Evolutionary conservation across 2,329 filamentous ascomycete species (phyloP).

Genomic region (Beauveria australis): DNA sequence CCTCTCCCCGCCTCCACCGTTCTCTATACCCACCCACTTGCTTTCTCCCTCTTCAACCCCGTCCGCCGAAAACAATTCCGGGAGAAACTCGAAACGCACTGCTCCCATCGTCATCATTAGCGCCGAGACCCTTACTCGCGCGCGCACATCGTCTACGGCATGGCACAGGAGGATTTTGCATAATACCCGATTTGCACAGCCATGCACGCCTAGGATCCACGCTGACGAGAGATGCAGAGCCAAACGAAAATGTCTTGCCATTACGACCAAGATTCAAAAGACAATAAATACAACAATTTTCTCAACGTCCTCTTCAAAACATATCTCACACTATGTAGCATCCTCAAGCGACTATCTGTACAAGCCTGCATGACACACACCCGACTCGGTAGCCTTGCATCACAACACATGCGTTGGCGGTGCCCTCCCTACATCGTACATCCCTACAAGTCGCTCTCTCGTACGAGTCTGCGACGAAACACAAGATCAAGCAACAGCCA

Average conservation of each 20-base stretch:
- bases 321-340: no score
- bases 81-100: background rate
- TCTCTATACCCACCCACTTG: no score
- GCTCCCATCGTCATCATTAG: background rate
- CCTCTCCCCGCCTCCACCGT: no score
- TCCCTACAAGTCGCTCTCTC: no score
- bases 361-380: no score
- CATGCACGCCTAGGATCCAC: background rate
- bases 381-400: no score
- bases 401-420: no score
- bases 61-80: background rate
- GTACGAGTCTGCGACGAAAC: background rate
- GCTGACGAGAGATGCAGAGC: background rate
- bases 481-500: background rate
- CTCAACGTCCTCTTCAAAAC: no score
- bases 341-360: no score
- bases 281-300: no score
- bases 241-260: background rate
- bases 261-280: background rate
- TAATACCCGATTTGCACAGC: background rate
- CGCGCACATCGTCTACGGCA: background rate
- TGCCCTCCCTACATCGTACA: no score
- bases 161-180: background rate
- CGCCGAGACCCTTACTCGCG: background rate
- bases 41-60: no score